Evolutionary conservation across 2,329 filamentous ascomycete genomes (phyloP), one percentile per base, ranked within the genome.

Genomic region (Chaetoscypha palmicola): DNA sequence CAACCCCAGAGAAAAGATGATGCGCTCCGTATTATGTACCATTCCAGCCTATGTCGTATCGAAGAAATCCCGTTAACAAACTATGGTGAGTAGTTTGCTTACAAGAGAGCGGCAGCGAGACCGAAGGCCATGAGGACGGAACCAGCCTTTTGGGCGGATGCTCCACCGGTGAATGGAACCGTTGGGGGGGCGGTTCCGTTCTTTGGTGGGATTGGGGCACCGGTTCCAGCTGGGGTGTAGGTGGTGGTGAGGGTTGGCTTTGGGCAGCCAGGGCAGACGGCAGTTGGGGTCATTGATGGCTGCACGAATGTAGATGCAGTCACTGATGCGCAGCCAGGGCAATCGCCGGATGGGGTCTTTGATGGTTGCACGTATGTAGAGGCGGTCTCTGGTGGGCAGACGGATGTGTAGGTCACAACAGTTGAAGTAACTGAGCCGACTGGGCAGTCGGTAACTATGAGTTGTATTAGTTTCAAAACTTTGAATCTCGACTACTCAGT

Each of bases 381-480:
- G 5, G 23, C 14, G 26, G 34, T 28, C 39, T 23, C 14, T 22
- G 37, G 28, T 30, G 41, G 41, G 47, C 43, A 43, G 23, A 45
- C 38, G 10, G 46, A 20, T 16, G 42, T 41, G n/a, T 30, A 34
- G 40, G 58, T 62, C 39, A 62, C 47, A 36, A 65, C 52, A 23
- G 63, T 58, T 31, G 60, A 62, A 37, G 64, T 58, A 7, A 57
- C 51, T 20, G 31, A 41, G 32, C 51, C 48, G 24, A 45, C 47
- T 16, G 58, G 58, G 50, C 59, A 61, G 40, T 61, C 53, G 28
- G 55, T 57, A 10, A 61, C 57, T 2, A n/a, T n/a, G n/a, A n/a
- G n/a, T n/a, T n/a, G n/a, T n/a, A n/a, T n/a, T n/a, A n/a, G n/a
- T n/a, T n/a, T n/a, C n/a, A n/a, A n/a, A n/a, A n/a, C n/a, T n/a